These are phyloP conservation scores for Thielaviopsis euricoi DNA, from an alignment of 2,329 filamentous ascomycete species.

Conservation along the genomic window DNA sequence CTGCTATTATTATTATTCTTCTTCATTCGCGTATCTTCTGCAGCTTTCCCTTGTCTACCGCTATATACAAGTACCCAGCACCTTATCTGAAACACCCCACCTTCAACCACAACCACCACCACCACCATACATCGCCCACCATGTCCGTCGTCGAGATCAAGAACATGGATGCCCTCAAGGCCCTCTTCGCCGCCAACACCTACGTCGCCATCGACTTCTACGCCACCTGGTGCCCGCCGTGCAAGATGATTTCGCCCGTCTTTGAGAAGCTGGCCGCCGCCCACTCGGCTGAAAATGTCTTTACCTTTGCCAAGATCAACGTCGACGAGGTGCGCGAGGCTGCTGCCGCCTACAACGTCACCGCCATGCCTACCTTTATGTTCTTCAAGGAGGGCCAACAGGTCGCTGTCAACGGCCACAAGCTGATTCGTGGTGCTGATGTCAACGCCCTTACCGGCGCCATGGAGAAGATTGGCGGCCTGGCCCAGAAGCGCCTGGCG, in stretches of 20 bases:
- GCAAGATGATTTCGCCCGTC: constrained; percentile 73
- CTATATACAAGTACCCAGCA: not conserved
- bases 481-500: constrained; percentile 20
- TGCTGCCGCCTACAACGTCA: constrained; percentile 59
- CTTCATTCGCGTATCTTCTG: no score
- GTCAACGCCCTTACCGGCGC: constrained; percentile 18
- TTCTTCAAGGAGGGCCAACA: constrained; percentile 62
- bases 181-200: constrained; percentile 23
- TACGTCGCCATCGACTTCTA: constrained; percentile 73
- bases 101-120: not conserved
- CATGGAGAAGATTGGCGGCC: constrained; percentile 21
- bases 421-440: constrained; percentile 14
- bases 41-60: no score
- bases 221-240: constrained; percentile 86
- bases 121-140: not conserved
- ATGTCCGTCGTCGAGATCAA: constrained; percentile 11
- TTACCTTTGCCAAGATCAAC: constrained; percentile 78
- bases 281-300: constrained; percentile 26
- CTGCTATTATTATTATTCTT: no score
- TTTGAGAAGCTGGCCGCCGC: constrained; percentile 25
- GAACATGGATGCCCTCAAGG: constrained; percentile 4
- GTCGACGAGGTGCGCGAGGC: constrained; percentile 68
- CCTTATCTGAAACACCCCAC: not conserved
- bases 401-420: constrained; percentile 17
- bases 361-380: constrained; percentile 86